A percentile compares a stretch with the other conserved stretches of the same genome.
phyloP scores from a whole-genome alignment of 345 rosid species.

The Microcos paniculata region DNA sequence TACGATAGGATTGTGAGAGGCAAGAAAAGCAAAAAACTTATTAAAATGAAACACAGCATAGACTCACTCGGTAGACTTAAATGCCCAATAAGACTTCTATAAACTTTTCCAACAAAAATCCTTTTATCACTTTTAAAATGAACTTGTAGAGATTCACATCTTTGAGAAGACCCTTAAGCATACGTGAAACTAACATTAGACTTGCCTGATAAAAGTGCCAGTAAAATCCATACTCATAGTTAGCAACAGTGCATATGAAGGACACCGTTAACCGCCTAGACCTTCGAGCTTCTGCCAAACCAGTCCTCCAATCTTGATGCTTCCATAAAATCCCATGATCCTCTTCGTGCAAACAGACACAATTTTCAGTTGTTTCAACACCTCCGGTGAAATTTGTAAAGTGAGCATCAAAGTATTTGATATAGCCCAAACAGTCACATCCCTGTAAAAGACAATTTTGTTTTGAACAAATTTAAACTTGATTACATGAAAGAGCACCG shows the following conservation, averaged over 20 bases:
- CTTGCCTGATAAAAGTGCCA: slow-evolving; percentile 84
- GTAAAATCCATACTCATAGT: slow-evolving; percentile 73
- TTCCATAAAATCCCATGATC: slow-evolving; percentile 77
- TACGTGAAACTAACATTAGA: background rate
- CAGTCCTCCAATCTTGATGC: slow-evolving; percentile 89
- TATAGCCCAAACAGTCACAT: slow-evolving; percentile 69
- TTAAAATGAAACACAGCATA: background rate
- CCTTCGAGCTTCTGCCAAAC: slow-evolving; percentile 70
- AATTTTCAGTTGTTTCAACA: slow-evolving; percentile 70
- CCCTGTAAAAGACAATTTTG: slow-evolving; percentile 36
- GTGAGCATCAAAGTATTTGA: slow-evolving; percentile 78
- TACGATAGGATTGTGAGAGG: background rate
- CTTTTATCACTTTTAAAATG: background rate
- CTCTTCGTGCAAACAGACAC: slow-evolving; percentile 80
- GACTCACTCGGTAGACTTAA: background rate
- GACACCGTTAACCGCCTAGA: slow-evolving; percentile 68
- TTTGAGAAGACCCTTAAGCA: background rate
- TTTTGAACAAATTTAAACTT: slow-evolving; percentile 2
- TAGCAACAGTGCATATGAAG: slow-evolving; percentile 71
- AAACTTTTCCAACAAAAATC: background rate
- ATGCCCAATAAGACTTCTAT: background rate
- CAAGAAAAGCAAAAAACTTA: background rate
- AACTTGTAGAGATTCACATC: background rate
- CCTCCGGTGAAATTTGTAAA: slow-evolving; percentile 75
- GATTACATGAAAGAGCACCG: background rate